Evolutionary conservation across 1,139 yeast species (phyloP).

Genomic region (Blastobotrys ciferrii): DNA sequence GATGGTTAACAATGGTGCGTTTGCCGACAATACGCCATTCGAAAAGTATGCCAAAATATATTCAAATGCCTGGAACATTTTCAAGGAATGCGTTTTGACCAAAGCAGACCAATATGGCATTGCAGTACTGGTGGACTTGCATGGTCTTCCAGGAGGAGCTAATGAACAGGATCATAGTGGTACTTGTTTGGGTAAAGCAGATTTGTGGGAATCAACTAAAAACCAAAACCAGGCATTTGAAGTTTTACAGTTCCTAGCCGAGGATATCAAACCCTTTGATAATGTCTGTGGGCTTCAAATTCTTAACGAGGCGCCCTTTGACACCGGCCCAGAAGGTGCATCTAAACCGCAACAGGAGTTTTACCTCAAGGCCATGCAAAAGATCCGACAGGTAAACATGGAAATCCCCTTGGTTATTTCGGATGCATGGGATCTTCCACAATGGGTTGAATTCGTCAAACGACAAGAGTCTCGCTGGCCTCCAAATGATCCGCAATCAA

Average conservation of each 20-base stretch:
- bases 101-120: constrained; percentile 58
- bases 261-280: constrained; percentile 54
- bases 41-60: constrained; percentile 56
- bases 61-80: constrained; percentile 63
- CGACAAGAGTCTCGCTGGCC: constrained; percentile 34
- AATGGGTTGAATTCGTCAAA: constrained; percentile 70
- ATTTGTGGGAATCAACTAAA: constrained; percentile 54
- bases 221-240: constrained; percentile 50
- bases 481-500: constrained; percentile 22
- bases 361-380: constrained; percentile 64
- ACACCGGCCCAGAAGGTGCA: constrained; percentile 43
- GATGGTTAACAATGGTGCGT: constrained; percentile 68
- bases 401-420: constrained; percentile 74
- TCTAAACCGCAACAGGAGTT: constrained; percentile 51
- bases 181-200: constrained; percentile 55
- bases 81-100: constrained; percentile 50
- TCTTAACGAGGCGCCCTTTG: constrained; percentile 78
- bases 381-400: constrained; percentile 55
- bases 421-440: constrained; percentile 91
- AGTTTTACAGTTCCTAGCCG: constrained; percentile 58
- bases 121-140: constrained; percentile 78
- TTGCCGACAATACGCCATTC: constrained; percentile 61
- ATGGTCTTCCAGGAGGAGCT: constrained; percentile 92
- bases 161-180: constrained; percentile 86
- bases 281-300: constrained; percentile 81